Base-by-base conservation (phyloP, 2,329 filamentous ascomycete genomes). In the Emmonsia crescens region DNA sequence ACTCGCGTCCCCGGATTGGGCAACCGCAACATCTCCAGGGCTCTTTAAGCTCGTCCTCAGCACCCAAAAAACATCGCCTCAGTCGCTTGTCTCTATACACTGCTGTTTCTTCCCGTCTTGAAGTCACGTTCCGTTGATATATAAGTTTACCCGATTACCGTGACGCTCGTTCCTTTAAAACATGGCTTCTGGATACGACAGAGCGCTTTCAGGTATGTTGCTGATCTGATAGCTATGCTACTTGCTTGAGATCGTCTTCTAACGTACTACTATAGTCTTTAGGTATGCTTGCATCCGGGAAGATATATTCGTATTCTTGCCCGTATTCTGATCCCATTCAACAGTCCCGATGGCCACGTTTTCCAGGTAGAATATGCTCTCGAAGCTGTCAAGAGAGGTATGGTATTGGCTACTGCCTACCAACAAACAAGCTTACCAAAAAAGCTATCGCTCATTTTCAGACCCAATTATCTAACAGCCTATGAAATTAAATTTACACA, bases 321-420 rank as follows among this genome's bases (percentile, higher is more conserved):
- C 42, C 27, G 2, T 48, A 21, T 21, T 54, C 62, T 86, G 76
- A 87, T 74, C 46, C n/a, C 56, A 56, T 16, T 62, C 57, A 8
- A 38, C 73, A 97, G 93, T 85, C 94, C 94, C 73, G 94, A 99
- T 80, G 94, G 94, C 78, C 94, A 99, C 82, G 94, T 99, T 72
- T 99, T 99, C 81, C 94, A 99, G 79, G 94, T 99, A 73, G 94
- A 99, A 83, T 99, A 99, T 84, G 94, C 94, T 61, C 89, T 96
- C 69, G 94, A 99, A 80, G 94, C 94, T 68, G 94, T 99, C 69
- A 99, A 99, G 83, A 82, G 94, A 91, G 94, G 93, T 94, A 80
- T 40, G 52, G n/a, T n/a, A n/a, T n/a, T n/a, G n/a, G n/a, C n/a
- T n/a, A n/a, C n/a, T n/a, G n/a, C n/a, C n/a, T n/a, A n/a, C n/a